Percentiles rank a stretch among this genome's conserved stretches.
Conservation (phyloP, 192 early-diverging fungal genomes). For the Backusella macrospora region DNA sequence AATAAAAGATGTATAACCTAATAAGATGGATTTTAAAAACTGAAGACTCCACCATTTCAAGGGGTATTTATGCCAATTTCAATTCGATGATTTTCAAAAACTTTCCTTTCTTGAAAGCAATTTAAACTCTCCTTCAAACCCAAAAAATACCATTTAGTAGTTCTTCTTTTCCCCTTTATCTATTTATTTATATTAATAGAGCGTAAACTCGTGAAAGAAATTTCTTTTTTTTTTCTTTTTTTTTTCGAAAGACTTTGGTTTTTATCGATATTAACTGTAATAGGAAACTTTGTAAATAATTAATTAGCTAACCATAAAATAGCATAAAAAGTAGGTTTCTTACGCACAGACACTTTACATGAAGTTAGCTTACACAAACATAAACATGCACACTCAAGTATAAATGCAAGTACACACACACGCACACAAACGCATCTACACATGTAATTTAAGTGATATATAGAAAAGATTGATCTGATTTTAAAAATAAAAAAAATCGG, state of each 20-base stretch:
- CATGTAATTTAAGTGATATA: no score
- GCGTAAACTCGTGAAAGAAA: constrained; percentile 3
- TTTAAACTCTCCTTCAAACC: background rate
- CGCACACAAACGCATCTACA: no score
- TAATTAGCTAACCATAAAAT: background rate
- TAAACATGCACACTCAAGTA: no score
- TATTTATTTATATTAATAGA: background rate
- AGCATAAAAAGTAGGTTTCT: background rate
- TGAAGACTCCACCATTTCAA: background rate
- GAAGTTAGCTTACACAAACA: no score
- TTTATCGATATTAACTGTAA: constrained; percentile 7
- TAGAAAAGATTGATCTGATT: no score
- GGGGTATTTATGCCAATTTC: constrained; percentile 8
- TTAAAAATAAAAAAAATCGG: no score
- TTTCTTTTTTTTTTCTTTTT: background rate
- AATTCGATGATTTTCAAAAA: constrained; percentile 12
- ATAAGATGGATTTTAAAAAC: constrained; percentile 13
- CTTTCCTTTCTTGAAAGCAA: background rate
- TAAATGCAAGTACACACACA: no score
- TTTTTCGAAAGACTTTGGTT: background rate
- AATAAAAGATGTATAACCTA: background rate
- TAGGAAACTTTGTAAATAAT: background rate
- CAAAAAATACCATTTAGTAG: background rate
- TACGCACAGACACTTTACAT: background rate
- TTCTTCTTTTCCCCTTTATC: background rate